Evolutionary conservation across 495 filamentous ascomycete genomes (phyloP).

Genomic region (Lasiosphaeria ovina): DNA sequence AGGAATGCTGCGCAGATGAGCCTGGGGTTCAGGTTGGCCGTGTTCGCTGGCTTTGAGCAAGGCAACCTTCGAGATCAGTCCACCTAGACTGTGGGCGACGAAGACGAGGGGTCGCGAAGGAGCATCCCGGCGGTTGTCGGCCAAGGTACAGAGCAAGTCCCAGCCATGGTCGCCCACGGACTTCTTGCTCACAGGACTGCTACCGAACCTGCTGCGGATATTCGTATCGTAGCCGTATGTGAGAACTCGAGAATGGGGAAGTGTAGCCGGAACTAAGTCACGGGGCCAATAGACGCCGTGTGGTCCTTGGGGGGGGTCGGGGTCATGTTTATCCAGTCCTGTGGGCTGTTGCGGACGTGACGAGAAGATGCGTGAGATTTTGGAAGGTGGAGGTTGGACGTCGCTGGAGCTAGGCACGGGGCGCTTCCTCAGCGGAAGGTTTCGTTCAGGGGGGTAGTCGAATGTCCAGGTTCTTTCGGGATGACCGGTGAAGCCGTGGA

Average conservation of each 20-base stretch:
- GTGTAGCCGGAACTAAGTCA: neutral
- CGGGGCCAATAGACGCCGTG: constrained; percentile 5
- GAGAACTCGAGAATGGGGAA: neutral
- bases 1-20: neutral
- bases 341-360: neutral
- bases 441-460: neutral
- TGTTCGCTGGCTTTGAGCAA: neutral
- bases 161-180: constrained; percentile 2
- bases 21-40: neutral
- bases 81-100: constrained; percentile 7
- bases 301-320: neutral
- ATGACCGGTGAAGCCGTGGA: constrained; percentile 13
- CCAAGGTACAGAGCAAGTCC: constrained; percentile 2
- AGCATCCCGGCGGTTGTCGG: neutral
- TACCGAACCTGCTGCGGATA: neutral
- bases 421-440: constrained; percentile 4
- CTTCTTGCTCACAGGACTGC: constrained; percentile 6
- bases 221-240: constrained; percentile 13
- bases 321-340: neutral
- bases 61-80: neutral
- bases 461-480: constrained; percentile 11
- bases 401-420: constrained; percentile 5
- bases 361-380: neutral
- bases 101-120: constrained; percentile 1
- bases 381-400: neutral